phyloP scores from a whole-genome alignment of 2,329 filamentous ascomycete genomes.

The Anthostomella pinea region DNA sequence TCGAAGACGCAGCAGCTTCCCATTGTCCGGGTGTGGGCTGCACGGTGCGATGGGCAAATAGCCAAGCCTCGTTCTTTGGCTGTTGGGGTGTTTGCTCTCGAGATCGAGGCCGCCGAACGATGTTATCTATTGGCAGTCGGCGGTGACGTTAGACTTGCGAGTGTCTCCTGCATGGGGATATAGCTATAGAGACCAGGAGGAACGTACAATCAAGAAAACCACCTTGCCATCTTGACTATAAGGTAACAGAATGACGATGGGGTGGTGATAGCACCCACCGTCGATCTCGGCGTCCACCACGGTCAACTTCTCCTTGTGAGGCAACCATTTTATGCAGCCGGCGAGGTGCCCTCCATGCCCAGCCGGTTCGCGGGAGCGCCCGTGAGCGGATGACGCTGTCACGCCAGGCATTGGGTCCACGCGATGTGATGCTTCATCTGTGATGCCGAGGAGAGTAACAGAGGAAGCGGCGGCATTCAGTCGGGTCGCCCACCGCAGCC shows the following conservation, averaged over 20 bases:
- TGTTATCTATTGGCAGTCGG: slow-evolving; percentile 24
- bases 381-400: slow-evolving; percentile 1
- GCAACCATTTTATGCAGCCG: slow-evolving; percentile 22
- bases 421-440: too few relatives aligned
- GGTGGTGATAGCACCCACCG: slow-evolving; percentile 20
- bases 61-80: slow-evolving; percentile 6
- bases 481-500: too few relatives aligned
- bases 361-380: slow-evolving; percentile 4
- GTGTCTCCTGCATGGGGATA: not conserved
- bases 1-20: slow-evolving; percentile 17
- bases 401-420: slow-evolving; percentile 15
- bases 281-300: slow-evolving; percentile 6
- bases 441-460: too few relatives aligned
- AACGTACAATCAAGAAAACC: slow-evolving; percentile 18
- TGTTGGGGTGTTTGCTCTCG: slow-evolving; percentile 7
- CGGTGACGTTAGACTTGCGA: not conserved
- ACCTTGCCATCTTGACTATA: slow-evolving; percentile 17
- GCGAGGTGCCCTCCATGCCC: slow-evolving; percentile 8
- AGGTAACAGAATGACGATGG: slow-evolving; percentile 24
- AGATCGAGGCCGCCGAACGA: slow-evolving; percentile 17
- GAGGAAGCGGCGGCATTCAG: too few relatives aligned
- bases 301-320: slow-evolving; percentile 3
- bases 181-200: not conserved
- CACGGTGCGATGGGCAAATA: slow-evolving; percentile 21
- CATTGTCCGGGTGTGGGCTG: slow-evolving; percentile 21